Base-by-base conservation (phyloP, 345 rosid genomes). In the Chamaenerion angustifolium region DNA sequence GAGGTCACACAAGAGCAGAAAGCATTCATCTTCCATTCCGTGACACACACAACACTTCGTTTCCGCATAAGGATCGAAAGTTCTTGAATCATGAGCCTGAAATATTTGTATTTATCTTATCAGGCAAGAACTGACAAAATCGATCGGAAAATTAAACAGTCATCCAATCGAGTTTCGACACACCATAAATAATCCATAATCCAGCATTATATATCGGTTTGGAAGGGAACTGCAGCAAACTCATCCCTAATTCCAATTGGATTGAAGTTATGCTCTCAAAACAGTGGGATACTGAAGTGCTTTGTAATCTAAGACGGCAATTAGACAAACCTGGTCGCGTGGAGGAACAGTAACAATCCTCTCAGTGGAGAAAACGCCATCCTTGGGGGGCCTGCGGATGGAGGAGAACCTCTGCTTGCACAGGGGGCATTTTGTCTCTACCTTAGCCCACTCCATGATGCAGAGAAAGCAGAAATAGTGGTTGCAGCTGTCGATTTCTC, bases 401-500 rank as follows among this genome's bases (percentile, higher is more conserved):
- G 59, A 4, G 57, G 67, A 43, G 74, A 77, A 77, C 51, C 81
- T 59, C 51, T 69, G 70, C 70, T 80, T 77, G 71, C 83, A 77
- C 52, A 75, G 42, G 21, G 87, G 83, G 60, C 83, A 77, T 18
- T 63, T 63, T 3, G 87, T 74, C 71, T 80, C 81, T 35, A 80
- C 67, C 66, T 66, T 76, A 21, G 80, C 74, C 83, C 87, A 80
- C 44, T 80, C 87, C 69, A 74, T 60, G 64, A 80, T 72, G 64
- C 87, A 80, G 5, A 74, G 69, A 63, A 76, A 80, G 67, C 87
- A 80, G 66, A 77, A 80, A 61, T 65, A 80, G 48, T 80, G 87
- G 43, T 62, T 59, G 75, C 83, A 80, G 72, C 77, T 45, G 48
- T 80, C 78, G 45, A 80, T 71, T 45, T 27, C n/a, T 19, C 87